Conservation (phyloP, 768 basidiomycete genomes). For the Lentinula guzmanii region DNA sequence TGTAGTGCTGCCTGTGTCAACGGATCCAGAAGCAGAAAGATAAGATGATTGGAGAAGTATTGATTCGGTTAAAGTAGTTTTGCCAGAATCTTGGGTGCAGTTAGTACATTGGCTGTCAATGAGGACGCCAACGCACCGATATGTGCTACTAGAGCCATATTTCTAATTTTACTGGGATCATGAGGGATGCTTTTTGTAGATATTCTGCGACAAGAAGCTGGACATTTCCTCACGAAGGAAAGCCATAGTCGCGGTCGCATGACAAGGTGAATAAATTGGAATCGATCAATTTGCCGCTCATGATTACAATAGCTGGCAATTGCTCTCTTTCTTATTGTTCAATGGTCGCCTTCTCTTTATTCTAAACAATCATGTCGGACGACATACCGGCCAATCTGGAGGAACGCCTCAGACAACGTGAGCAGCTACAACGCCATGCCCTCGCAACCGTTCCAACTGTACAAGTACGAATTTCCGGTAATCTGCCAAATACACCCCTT, state of each 20-base stretch:
- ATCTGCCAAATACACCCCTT: slow-evolving; percentile 87
- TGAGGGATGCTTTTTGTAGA: slow-evolving; percentile 8
- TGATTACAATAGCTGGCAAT: background rate
- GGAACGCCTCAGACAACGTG: slow-evolving; percentile 37
- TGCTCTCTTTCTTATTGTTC: slow-evolving; percentile 18
- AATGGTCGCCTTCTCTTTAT: slow-evolving; percentile 12
- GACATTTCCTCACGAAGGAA: slow-evolving; percentile 3
- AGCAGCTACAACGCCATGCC: slow-evolving; percentile 26
- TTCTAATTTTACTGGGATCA: slow-evolving; percentile 49
- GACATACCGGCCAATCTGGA: slow-evolving; percentile 30
- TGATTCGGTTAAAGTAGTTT: slow-evolving; percentile 86
- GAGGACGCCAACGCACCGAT: slow-evolving; percentile 48
- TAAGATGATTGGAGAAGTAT: slow-evolving; percentile 74
- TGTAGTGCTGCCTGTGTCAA: slow-evolving; percentile 86
- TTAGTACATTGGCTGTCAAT: background rate
- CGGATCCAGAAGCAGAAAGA: slow-evolving; percentile 68
- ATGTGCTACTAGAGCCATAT: slow-evolving; percentile 86
- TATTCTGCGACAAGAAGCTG: background rate
- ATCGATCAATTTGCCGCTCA: background rate
- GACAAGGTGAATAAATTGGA: background rate
- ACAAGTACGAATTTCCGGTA: slow-evolving; percentile 31
- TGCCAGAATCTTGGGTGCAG: slow-evolving; percentile 64
- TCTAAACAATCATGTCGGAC: slow-evolving; percentile 23
- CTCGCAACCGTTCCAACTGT: slow-evolving; percentile 51
- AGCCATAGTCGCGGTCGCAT: background rate